These are phyloP conservation scores for Barnettozyma salicaria DNA, from an alignment of 805 yeast genomes.

Conservation along the genomic window DNA sequence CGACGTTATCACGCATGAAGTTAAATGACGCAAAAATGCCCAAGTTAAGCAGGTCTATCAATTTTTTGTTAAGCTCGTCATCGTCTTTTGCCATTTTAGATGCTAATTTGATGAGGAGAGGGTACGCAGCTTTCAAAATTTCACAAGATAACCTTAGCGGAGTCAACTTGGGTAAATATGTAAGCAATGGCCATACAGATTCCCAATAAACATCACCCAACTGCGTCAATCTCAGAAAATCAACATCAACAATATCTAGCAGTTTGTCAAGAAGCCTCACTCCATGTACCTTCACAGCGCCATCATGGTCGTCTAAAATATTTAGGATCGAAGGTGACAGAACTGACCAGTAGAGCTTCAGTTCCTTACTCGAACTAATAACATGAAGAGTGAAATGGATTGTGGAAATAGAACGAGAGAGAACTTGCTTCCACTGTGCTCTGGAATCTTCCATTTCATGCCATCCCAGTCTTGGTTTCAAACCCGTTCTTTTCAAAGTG, in stretches of 20 bases:
- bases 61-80: not conserved
- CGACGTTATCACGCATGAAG: conserved; percentile 18
- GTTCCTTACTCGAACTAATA: conserved; percentile 2
- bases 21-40: conserved; percentile 19
- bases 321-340: conserved; percentile 24
- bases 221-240: conserved; percentile 18
- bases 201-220: conserved; percentile 16
- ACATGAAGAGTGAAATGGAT: conserved; percentile 7
- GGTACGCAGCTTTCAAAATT: conserved; percentile 16
- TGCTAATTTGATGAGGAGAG: conserved; percentile 13
- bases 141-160: conserved; percentile 16
- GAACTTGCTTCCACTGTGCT: conserved; percentile 14
- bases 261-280: conserved; percentile 15
- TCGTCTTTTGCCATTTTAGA: not conserved
- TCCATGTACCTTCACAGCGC: conserved; percentile 21
- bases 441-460: conserved; percentile 11
- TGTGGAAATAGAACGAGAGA: conserved; percentile 17
- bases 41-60: conserved; percentile 16
- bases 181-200: conserved; percentile 20
- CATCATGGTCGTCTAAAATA: conserved; percentile 26
- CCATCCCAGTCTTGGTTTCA: conserved; percentile 15
- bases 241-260: conserved; percentile 14
- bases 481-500: conserved; percentile 1
- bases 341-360: conserved; percentile 23
- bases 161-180: conserved; percentile 24